Evolutionary conservation across 2,329 filamentous ascomycete species (phyloP), one percentile per base, ranked within the genome.

Genomic region (Aspergillus sp.): DNA sequence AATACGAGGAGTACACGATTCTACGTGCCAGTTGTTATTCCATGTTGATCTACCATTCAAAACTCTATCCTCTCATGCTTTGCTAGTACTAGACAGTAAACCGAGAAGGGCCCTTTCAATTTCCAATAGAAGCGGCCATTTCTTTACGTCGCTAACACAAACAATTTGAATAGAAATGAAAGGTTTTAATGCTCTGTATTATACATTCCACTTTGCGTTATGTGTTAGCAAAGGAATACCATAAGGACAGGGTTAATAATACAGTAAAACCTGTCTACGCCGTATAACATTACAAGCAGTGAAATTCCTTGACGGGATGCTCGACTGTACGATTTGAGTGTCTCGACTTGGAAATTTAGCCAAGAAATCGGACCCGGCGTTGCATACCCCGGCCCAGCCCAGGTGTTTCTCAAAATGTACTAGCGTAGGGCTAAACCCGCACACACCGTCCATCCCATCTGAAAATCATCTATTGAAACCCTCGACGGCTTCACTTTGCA

Each of bases 341-440:
- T 31, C 27, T 31, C 27, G 24, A 9, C 24, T 27, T 9, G 8
- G 24, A 27, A 31, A 31, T 8, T 31, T 11, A 37, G 35, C 35
- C 35, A 37, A 37, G 35, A 37, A 37, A n/a, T 37, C 35, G 12
- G 35, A 37, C 7, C 35, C 35, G 24, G 6, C 27, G 46, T 35
- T 33, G 27, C 31, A 31, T 48, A 3, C 50, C 39, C 40, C 50
- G 23, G 40, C 46, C 39, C 12, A 52, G 19, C 19, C 49, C 40
- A 35, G 5, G 3, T 14, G 15, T 11, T 62, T 60, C 62, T 57
- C 12, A 17, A 62, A 63, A 56, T 11, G 59, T 65, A 58, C 60
- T 76, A 77, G 75, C 59, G 70, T 77, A 77, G 75, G 75, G 75
- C 73, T 75, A 69, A 76, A 70, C 75, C 74, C 75, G 68, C 75